These are phyloP conservation scores for Cicer judaicum DNA, from an alignment of 306 rosid genomes.

Conservation along the genomic window DNA sequence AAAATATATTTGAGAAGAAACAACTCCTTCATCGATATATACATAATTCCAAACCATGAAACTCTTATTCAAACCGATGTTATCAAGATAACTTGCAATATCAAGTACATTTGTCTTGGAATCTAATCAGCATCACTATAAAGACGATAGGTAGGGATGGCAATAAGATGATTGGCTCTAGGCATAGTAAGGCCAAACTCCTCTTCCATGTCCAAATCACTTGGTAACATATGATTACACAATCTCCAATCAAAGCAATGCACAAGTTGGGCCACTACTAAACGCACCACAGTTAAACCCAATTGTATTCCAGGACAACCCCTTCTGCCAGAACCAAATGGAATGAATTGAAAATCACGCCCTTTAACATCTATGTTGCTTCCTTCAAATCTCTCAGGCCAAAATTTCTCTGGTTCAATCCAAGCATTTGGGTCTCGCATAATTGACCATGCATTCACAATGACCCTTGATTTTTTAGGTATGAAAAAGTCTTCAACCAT, in stretches of 20 bases:
- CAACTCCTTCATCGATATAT: too few relatives aligned
- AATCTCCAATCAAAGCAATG: slow-evolving; percentile 56
- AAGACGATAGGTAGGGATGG: slow-evolving; percentile 35
- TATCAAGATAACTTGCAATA: background rate
- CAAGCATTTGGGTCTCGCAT: slow-evolving; percentile 50
- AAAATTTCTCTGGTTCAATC: slow-evolving; percentile 40
- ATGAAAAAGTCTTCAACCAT: slow-evolving; percentile 54
- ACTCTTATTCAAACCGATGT: background rate
- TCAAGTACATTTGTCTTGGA: background rate
- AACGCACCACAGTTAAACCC: slow-evolving; percentile 40
- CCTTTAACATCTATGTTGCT: slow-evolving; percentile 41
- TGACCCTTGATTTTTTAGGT: slow-evolving; percentile 49
- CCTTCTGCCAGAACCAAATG: slow-evolving; percentile 54
- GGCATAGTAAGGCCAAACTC: slow-evolving; percentile 50
- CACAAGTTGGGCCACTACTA: slow-evolving; percentile 46
- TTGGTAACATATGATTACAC: slow-evolving; percentile 24
- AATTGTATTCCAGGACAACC: slow-evolving; percentile 48
- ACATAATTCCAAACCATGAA: background rate
- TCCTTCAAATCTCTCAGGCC: slow-evolving; percentile 55
- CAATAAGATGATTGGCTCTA: slow-evolving; percentile 42
- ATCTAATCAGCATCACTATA: background rate
- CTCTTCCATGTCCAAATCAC: slow-evolving; percentile 50
- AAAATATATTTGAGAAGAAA: background rate
- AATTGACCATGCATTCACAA: slow-evolving; percentile 50
- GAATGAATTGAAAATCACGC: slow-evolving; percentile 45